These are phyloP conservation scores for Entomortierella parvispora DNA, from an alignment of 192 early-diverging fungal genomes.

Conservation along the genomic window DNA sequence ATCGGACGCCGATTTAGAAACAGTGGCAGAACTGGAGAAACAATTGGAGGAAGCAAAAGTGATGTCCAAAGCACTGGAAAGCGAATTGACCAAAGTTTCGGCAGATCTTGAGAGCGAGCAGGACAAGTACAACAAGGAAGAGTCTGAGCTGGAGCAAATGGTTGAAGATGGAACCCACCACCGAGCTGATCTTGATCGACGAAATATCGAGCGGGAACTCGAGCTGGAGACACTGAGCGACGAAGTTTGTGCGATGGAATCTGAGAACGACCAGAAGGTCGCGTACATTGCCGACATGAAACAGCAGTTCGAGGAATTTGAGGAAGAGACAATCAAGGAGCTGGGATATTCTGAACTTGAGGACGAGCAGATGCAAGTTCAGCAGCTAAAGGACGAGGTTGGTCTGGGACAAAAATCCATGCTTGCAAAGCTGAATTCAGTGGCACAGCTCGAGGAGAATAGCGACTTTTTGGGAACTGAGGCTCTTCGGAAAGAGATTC, in stretches of 20 bases:
- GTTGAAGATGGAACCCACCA: background rate
- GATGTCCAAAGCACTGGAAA: conserved; percentile 8
- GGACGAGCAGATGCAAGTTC: background rate
- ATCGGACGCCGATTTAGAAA: background rate
- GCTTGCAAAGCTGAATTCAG: background rate
- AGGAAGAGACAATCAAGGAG: conserved; percentile 6
- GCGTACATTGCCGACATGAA: background rate
- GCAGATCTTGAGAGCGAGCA: background rate
- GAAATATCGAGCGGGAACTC: background rate
- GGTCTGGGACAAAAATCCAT: background rate
- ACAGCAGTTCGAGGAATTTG: conserved; percentile 2
- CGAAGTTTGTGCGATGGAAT: background rate
- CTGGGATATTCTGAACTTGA: conserved; percentile 6
- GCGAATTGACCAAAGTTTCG: background rate
- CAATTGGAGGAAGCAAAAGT: no score
- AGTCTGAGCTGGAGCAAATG: background rate
- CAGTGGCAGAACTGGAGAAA: conserved; percentile 13
- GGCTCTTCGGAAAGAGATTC: conserved; percentile 7
- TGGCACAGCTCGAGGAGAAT: background rate
- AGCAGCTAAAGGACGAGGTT: background rate
- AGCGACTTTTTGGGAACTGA: background rate
- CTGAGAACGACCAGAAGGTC: conserved; percentile 7
- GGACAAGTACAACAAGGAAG: background rate
- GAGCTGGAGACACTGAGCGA: conserved; percentile 16
- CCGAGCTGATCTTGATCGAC: background rate